Conservation (phyloP, 2,329 filamentous ascomycete species). For the Fonsecaea monophora region DNA sequence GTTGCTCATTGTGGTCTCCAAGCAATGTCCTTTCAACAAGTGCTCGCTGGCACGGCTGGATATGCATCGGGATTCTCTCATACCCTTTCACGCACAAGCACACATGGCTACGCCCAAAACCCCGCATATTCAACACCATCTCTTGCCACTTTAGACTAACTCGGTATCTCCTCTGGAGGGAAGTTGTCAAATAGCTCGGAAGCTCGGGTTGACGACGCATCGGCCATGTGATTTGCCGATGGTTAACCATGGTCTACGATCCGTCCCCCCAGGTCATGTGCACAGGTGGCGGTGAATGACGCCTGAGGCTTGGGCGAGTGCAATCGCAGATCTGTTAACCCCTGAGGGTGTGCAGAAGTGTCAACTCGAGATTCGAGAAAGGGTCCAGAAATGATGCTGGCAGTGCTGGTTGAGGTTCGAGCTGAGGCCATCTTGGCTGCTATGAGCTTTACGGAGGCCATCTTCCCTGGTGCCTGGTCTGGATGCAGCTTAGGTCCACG, state of each 20-base stretch:
- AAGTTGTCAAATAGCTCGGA: background rate
- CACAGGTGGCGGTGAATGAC: background rate
- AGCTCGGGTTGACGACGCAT: background rate
- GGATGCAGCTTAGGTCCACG: slow-evolving; percentile 27
- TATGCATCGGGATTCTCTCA: background rate
- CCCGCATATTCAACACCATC: slow-evolving; percentile 1
- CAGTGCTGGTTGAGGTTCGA: background rate
- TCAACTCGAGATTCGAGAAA: background rate
- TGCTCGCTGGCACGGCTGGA: background rate
- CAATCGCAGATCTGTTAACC: background rate
- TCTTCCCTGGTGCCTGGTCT: background rate
- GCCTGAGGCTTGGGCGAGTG: background rate
- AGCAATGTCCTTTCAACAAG: background rate
- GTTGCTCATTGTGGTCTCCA: background rate
- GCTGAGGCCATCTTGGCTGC: background rate
- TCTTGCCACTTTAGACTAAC: background rate
- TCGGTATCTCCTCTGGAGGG: background rate
- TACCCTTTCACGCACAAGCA: background rate
- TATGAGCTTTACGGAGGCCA: background rate
- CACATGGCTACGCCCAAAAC: background rate
- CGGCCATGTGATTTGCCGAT: background rate
- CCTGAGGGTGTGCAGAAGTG: background rate
- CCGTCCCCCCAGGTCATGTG: background rate
- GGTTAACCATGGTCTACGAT: background rate
- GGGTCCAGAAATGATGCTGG: background rate